A percentile compares a stretch with the other conserved stretches of the same genome.
phyloP scores from a whole-genome alignment of 768 basidiomycete genomes.

The Gloeophyllum trabeum region DNA sequence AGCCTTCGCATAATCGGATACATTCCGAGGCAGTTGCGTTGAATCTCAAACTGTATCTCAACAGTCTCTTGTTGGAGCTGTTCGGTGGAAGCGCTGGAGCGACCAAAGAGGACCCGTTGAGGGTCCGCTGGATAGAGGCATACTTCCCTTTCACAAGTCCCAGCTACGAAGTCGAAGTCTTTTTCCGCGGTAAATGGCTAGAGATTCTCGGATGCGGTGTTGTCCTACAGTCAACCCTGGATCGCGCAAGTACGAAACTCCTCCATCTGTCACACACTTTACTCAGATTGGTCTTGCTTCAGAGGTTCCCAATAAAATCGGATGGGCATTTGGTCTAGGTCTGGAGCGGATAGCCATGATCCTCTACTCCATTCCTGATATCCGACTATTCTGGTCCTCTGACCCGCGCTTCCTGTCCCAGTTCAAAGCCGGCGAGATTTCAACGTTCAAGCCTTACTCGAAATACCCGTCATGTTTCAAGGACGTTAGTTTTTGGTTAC shows the following conservation, averaged over 20 bases:
- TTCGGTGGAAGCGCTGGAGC: constrained; percentile 55
- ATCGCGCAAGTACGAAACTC: constrained; percentile 63
- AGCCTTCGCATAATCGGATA: constrained; percentile 62
- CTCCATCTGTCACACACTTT: background rate
- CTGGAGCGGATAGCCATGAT: constrained; percentile 98
- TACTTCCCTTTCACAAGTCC: constrained; percentile 98
- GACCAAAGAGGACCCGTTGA: constrained; percentile 55
- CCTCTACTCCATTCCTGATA: constrained; percentile 93
- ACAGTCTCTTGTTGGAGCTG: constrained; percentile 70
- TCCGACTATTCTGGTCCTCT: constrained; percentile 92
- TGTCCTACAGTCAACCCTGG: constrained; percentile 78
- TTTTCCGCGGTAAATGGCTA: constrained; percentile 93
- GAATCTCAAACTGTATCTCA: constrained; percentile 86
- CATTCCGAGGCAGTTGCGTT: constrained; percentile 65
- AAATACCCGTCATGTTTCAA: constrained; percentile 90
- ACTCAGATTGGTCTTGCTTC: background rate
- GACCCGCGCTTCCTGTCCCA: constrained; percentile 84
- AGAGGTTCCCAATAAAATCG: constrained; percentile 77
- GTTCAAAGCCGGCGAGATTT: constrained; percentile 68
- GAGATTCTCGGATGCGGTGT: constrained; percentile 95
- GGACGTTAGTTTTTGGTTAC: constrained; percentile 92
- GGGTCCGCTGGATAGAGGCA: constrained; percentile 94
- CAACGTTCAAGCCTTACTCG: constrained; percentile 82
- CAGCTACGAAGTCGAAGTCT: constrained; percentile 96
- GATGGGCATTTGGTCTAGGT: constrained; percentile 98